phyloP scores from a whole-genome alignment of 2,329 filamentous ascomycete genomes.

The Alternaria alternata region DNA sequence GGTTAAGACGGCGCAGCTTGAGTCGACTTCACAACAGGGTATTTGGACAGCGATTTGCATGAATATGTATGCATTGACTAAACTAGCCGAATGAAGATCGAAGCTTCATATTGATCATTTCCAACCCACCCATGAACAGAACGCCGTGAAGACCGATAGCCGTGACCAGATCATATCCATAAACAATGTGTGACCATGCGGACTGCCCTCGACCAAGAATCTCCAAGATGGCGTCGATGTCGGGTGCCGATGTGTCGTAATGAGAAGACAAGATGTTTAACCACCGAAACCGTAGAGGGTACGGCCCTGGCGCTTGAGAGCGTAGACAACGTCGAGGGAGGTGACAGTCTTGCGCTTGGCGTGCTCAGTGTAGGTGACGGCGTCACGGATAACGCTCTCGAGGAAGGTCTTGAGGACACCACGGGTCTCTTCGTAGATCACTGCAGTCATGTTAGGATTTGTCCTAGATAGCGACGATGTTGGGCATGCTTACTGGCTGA shows the following conservation, averaged over 20 bases:
- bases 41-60: background rate
- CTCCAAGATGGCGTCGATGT: slow-evolving; percentile 14
- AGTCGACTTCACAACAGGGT: background rate
- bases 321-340: slow-evolving; percentile 70
- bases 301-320: slow-evolving; percentile 71
- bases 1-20: background rate
- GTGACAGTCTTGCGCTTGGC: slow-evolving; percentile 84
- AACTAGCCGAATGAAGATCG: slow-evolving; percentile 29
- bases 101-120: slow-evolving; percentile 36
- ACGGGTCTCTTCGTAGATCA: slow-evolving; percentile 83
- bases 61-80: slow-evolving; percentile 40
- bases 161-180: slow-evolving; percentile 38
- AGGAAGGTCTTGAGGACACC: slow-evolving; percentile 82
- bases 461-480: background rate
- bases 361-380: slow-evolving; percentile 81
- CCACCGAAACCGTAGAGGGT: slow-evolving; percentile 89
- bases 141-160: slow-evolving; percentile 44
- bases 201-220: slow-evolving; percentile 24
- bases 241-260: slow-evolving; percentile 22
- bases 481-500: slow-evolving; percentile 55
- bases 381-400: slow-evolving; percentile 77
- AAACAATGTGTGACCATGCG: slow-evolving; percentile 34
- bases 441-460: slow-evolving; percentile 49
- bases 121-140: slow-evolving; percentile 36
- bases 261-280: slow-evolving; percentile 60